phyloP scores from a whole-genome alignment of 2,329 filamentous ascomycete species.

The Xylaria arbuscula region DNA sequence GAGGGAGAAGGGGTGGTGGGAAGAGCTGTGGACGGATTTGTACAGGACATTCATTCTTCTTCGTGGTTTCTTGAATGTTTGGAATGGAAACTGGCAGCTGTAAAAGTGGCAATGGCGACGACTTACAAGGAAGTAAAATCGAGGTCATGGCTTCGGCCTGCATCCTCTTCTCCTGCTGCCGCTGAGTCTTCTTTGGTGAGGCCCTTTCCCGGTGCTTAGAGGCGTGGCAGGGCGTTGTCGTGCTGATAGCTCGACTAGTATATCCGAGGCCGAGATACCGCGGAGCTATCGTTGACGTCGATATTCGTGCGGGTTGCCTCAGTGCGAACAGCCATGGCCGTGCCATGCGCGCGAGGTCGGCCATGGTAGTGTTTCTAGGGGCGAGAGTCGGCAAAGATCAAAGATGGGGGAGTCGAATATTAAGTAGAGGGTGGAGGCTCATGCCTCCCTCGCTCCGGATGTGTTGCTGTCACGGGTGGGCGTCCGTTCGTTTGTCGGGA shows the following conservation, averaged over 20 bases:
- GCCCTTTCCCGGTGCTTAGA: background rate
- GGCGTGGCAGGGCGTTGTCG: constrained; percentile 26
- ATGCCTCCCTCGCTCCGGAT: constrained; percentile 22
- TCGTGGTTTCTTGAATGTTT: background rate
- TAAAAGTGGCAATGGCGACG: background rate
- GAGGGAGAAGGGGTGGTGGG: background rate
- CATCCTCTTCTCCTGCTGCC: background rate
- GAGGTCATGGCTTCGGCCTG: constrained; percentile 22
- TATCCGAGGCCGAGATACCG: constrained; percentile 30
- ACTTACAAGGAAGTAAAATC: constrained; percentile 43
- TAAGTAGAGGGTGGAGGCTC: constrained; percentile 23
- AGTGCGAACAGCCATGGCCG: constrained; percentile 37
- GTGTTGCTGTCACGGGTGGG: background rate
- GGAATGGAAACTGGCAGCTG: background rate
- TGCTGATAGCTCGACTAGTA: constrained; percentile 33
- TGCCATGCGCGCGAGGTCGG: constrained; percentile 39
- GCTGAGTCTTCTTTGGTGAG: background rate
- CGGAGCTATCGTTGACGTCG: background rate
- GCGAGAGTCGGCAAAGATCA: background rate
- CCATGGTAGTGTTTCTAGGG: constrained; percentile 23
- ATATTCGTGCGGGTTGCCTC: constrained; percentile 2
- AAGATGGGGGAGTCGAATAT: background rate
- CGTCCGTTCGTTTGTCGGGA: background rate
- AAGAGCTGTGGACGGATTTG: background rate
- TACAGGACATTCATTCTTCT: background rate